Evolutionary conservation across 768 basidiomycete genomes (phyloP).

Genomic region (Phaeotremella skinneri): DNA sequence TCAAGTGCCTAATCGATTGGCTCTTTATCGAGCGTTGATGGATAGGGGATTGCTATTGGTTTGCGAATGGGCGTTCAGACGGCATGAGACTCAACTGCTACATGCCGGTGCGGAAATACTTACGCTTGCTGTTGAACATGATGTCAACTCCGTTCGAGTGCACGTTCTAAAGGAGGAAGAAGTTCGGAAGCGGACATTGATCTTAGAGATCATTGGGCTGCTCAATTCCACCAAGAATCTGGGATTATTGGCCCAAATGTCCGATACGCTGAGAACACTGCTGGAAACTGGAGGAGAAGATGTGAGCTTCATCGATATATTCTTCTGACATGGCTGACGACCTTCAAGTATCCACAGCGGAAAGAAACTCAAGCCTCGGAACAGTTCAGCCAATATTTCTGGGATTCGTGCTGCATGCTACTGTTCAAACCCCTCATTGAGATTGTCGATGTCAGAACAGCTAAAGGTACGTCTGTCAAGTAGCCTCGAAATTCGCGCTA

Average conservation of each 20-base stretch:
- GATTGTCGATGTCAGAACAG: conserved; percentile 66
- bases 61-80: conserved; percentile 86
- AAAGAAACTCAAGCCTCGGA: conserved; percentile 79
- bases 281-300: conserved; percentile 61
- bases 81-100: conserved; percentile 64
- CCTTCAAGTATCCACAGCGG: conserved; percentile 25
- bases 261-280: conserved; percentile 78
- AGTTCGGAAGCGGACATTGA: conserved; percentile 60
- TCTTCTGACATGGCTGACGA: background rate
- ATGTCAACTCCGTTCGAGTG: conserved; percentile 76
- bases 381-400: conserved; percentile 88
- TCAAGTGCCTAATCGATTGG: conserved; percentile 78
- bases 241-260: conserved; percentile 84
- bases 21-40: conserved; percentile 79
- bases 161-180: conserved; percentile 78
- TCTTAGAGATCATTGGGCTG: conserved; percentile 71
- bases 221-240: conserved; percentile 76
- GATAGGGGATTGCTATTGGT: conserved; percentile 84
- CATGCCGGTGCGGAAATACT: conserved; percentile 83
- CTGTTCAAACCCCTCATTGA: conserved; percentile 77
- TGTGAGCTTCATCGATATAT: conserved; percentile 14
- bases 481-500: background rate
- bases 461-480: conserved; percentile 53
- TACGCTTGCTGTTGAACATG: conserved; percentile 81
- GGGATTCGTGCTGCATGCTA: conserved; percentile 70